A percentile compares a stretch with the other conserved stretches of the same genome.
Evolutionary conservation across 352 stramenopile species (phyloP).

Genomic region (Globisporangium nagaii): DNA sequence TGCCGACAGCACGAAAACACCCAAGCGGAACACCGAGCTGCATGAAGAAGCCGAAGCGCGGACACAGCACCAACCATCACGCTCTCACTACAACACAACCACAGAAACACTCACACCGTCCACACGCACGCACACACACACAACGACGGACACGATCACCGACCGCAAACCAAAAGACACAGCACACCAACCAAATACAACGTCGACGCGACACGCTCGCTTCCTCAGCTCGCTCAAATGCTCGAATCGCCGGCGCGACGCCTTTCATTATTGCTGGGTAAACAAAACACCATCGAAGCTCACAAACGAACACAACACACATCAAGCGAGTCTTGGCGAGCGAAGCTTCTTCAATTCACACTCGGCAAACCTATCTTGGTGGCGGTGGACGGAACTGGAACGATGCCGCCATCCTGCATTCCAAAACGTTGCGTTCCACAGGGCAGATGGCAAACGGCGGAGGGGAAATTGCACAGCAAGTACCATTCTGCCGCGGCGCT

Average conservation of each 20-base stretch:
- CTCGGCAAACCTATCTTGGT: slow-evolving; percentile 1
- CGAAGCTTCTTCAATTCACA: not conserved
- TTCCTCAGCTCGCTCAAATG: not conserved
- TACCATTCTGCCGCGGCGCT: not conserved
- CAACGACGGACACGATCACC: not conserved
- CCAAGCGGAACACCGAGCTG: too few species aligned
- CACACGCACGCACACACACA: not conserved
- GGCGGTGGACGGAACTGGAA: too few species aligned
- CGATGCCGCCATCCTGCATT: not conserved
- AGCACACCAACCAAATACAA: not conserved
- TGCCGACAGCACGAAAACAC: too few species aligned
- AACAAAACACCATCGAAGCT: slow-evolving; percentile 1
- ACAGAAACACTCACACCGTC: not conserved
- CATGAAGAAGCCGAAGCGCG: not conserved
- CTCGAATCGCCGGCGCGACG: not conserved
- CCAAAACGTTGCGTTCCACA: not conserved
- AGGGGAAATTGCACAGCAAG: not conserved
- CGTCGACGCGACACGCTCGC: not conserved
- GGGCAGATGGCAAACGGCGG: not conserved
- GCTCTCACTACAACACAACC: too few species aligned
- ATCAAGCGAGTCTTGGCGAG: slow-evolving; percentile 1
- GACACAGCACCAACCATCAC: not conserved
- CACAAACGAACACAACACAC: slow-evolving; percentile 2
- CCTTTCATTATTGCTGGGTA: slow-evolving; percentile 1
- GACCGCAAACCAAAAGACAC: not conserved